Evolutionary conservation across 352 stramenopile species (phyloP), one percentile per base, ranked within the genome.

Genomic region (Pythium biforme): DNA sequence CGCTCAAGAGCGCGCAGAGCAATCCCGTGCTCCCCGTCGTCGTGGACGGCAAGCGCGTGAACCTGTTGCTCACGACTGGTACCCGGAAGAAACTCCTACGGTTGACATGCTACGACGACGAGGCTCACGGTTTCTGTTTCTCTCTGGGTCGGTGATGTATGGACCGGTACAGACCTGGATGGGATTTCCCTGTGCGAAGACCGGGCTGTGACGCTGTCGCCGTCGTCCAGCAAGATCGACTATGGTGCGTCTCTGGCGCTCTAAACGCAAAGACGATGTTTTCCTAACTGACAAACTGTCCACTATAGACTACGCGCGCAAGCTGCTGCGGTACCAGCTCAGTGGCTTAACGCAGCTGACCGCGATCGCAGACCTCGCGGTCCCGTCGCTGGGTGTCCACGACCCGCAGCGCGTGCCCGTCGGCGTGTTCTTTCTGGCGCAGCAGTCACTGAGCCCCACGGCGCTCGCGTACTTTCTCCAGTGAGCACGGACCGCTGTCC

Each of bases 401-500:
- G 34, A 31, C 3, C 46, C 55, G 0, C 59, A 64, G 26, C 50
- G 53, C 9, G 54, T 75, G 45, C 61, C 64, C 29, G 59, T 86
- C 10, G 70, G 65, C 8, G 74, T 75, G 19, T 88, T 90, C 59
- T 64, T 67, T 19, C 41, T 86, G 23, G 56, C 61, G 22, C 74
- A 79, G 25, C 76, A 90, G 41, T 65, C 66, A 37, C 69, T 83
- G 53, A 74, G 66, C 14, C 72, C 80, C 5, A 62, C 62, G 1
- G 73, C 78, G 19, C 66, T 88, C 26, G 69, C 77, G 29, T 83
- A 77, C 52, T 86, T 87, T 58, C 62, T 90, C 34, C 34, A 64
- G 73, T 78, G n/a, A n/a, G n/a, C n/a, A n/a, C n/a, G n/a, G n/a
- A n/a, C n/a, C n/a, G n/a, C n/a, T 37, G 31, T 37, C 31, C 14